Conservation (phyloP, 768 basidiomycete species). For the Xerocomellus amylosporus region DNA sequence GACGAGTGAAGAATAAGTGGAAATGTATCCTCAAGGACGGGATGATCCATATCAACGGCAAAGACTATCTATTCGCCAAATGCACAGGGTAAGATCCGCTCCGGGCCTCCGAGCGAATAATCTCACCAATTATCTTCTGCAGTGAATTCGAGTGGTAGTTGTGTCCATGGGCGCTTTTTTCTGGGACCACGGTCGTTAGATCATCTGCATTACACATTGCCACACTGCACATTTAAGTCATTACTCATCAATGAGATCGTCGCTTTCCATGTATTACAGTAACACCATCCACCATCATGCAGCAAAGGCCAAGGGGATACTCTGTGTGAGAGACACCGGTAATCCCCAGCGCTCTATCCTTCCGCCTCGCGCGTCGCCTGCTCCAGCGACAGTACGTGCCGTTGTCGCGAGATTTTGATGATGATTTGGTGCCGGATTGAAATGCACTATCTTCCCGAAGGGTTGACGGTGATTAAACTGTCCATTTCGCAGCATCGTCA, state of each 20-base stretch:
- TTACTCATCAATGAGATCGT: constrained; percentile 19
- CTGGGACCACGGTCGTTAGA: constrained; percentile 13
- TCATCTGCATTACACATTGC: constrained; percentile 22
- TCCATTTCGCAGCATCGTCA: background rate
- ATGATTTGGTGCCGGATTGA: background rate
- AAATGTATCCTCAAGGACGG: constrained; percentile 98
- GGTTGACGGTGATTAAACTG: constrained; percentile 9
- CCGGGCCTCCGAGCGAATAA: background rate
- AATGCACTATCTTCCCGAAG: background rate
- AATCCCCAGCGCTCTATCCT: background rate
- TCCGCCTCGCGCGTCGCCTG: background rate
- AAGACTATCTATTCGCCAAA: constrained; percentile 95
- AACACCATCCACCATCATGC: constrained; percentile 12
- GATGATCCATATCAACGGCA: constrained; percentile 95
- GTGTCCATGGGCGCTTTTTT: constrained; percentile 1
- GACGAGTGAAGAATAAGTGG: constrained; percentile 99
- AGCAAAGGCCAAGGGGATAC: constrained; percentile 1
- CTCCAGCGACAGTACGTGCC: background rate
- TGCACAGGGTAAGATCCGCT: constrained; percentile 80
- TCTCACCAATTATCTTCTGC: background rate
- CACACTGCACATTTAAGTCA: constrained; percentile 25
- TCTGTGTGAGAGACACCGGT: background rate
- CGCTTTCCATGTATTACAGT: constrained; percentile 23
- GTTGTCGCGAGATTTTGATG: background rate
- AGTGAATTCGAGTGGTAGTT: constrained; percentile 49